These are phyloP conservation scores for Hortiboletus rubellus DNA, from an alignment of 1,284 basidiomycete species.

Conservation along the genomic window DNA sequence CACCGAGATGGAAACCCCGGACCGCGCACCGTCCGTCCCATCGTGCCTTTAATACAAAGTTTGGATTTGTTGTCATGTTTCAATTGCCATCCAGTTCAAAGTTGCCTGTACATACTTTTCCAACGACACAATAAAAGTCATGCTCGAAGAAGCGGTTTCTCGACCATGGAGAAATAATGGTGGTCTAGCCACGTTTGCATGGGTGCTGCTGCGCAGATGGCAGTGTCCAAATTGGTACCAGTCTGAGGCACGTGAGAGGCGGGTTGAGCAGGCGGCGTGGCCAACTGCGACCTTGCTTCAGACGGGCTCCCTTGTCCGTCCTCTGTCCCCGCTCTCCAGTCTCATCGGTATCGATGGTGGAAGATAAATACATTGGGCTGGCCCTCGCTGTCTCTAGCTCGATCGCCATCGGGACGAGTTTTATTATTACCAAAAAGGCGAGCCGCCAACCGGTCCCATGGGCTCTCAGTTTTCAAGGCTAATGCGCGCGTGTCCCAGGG, in stretches of 20 bases:
- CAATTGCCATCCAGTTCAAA: not conserved
- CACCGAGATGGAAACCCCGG: not conserved
- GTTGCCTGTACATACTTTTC: not conserved
- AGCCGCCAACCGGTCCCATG: slow-evolving; percentile 13
- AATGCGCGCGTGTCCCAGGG: slow-evolving; percentile 51
- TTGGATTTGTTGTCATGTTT: too few relatives aligned
- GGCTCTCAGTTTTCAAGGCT: slow-evolving; percentile 8
- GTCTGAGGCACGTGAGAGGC: slow-evolving; percentile 17
- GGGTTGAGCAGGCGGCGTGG: slow-evolving; percentile 6
- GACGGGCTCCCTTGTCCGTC: slow-evolving; percentile 7
- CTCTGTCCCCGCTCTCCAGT: not conserved
- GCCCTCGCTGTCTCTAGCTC: slow-evolving; percentile 81
- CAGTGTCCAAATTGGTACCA: slow-evolving; percentile 12
- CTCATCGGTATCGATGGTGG: slow-evolving; percentile 54
- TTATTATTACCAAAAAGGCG: slow-evolving; percentile 97
- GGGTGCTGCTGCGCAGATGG: not conserved
- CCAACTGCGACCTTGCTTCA: slow-evolving; percentile 5
- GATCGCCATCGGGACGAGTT: slow-evolving; percentile 87
- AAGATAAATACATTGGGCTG: slow-evolving; percentile 92
- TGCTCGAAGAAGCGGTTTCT: not conserved
- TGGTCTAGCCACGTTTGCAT: not conserved
- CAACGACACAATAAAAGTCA: not conserved
- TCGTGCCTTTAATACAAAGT: not conserved
- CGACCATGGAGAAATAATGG: not conserved
- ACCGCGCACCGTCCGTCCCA: not conserved